Evolutionary conservation across 345 rosid genomes (phyloP), one percentile per base, ranked within the genome.

Genomic region (Viola odorata): DNA sequence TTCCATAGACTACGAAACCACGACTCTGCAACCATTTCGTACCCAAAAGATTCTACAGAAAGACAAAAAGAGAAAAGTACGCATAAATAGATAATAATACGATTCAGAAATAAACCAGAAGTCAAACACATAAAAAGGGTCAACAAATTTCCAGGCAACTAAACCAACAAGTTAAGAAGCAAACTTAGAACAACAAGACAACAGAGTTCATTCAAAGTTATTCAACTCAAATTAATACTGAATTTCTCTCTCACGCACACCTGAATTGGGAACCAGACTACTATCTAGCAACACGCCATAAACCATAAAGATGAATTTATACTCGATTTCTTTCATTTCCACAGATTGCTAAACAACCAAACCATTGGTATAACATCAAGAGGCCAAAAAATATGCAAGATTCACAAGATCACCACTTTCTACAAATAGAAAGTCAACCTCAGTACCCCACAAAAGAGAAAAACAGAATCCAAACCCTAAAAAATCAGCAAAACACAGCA

Each of bases 1-100:
- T 72, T 87, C 97, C 86, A 90, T 49, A 90, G 68, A 69, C 72
- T 73, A 60, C 89, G 99, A 74, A 94, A 86, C 99, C 99, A 94
- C 45, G 89, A 82, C 64, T 86, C 99, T 0, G 81, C 87, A 52
- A 86, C 96, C 96, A 86, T 90, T 76, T 64, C 57, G 47, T 58
- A 47, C 57, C 39, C 55, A 53, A 11, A 12, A 55, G n/a, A 50
- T 5, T 14, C 69, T 54, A 61, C 45, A 8, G 9, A 4, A 15
- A 48, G 10, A 13, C 6, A 37, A 61, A 39, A 10, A 8, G 3
- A 23, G 9, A 37, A 4, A 1, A 57, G 32, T 23, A 23, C 32
- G 32, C 32, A 23, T 23, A 23, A 23, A 23, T 23, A 23, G 32
- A 23, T 23, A 23, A 23, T 23, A 23, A 23, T 23, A 23, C 32